Evolutionary conservation across 2,329 filamentous ascomycete genomes (phyloP), one percentile per base, ranked within the genome.

Genomic region (Paraphoma sp.): DNA sequence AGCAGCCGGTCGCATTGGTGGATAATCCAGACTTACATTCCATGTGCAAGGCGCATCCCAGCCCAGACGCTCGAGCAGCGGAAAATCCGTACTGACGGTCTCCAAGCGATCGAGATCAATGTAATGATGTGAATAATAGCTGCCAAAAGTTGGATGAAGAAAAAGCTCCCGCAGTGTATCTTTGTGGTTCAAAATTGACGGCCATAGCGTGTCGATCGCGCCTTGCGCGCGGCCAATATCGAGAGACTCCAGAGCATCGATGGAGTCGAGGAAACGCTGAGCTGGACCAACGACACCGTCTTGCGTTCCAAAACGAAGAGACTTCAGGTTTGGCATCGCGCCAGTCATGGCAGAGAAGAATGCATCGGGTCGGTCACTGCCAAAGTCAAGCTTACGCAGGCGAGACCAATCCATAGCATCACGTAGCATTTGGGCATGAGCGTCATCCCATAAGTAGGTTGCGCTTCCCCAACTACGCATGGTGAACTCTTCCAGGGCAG

Each of bases 341-440:
- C 50, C 54, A 12, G 36, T 48, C 16, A 58, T 54, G 5, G 17
- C 18, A 6, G 23, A 17, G 28, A 60, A 60, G 31, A 63, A 57
- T 5, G 9, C 30, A 7, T 42, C 40, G 4, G 60, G 60, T n/a
- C 48, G 53, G 7, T 53, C 42, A 9, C 12, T 14, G 3, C 52
- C 51, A 38, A 63, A 57, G 28, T 60, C 54, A 11, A 63, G 57
- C 11, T 31, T 50, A 8, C 48, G 47, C 16, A 63, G 9, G n/a
- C 12, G 38, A 1, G 57, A 45, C 18, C 31, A 29, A 18, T 60
- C 48, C 45, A 55, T 53, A 2, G 48, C 14, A 29, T 57, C 30
- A 12, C 38, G 51, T 8, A 60, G 48, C 28, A 48, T 12, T 3
- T 8, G 18, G 33, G 48, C 53, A 16, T 60, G 51, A 7, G 30